Base-by-base conservation (phyloP, 2,329 filamentous ascomycete species). In the Trichocomaceae sp. region DNA sequence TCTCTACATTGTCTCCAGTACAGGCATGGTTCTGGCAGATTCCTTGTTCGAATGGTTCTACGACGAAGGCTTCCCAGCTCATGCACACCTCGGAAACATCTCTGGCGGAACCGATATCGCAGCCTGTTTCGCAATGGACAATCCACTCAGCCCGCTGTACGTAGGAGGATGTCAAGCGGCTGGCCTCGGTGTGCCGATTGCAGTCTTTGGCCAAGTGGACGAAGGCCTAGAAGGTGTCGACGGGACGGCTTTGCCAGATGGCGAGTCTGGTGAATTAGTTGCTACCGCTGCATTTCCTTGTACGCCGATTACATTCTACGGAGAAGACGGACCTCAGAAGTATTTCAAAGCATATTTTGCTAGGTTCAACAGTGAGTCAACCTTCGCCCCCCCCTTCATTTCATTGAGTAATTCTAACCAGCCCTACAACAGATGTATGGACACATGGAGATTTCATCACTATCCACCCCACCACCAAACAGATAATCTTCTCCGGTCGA, bases 31-130 rank as follows among this genome's bases (percentile, higher is more conserved):
- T 0, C 77, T 93, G 2, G 83, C 86, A 0, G 83, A 90, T 48
- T 81, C 85, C 39, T 75, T 89, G 33, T 92, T 90, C 64, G 84
- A 90, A 65, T 95, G 89, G 88, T 83, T 85, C 69, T 85, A 91
- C 66, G 85, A 89, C 60, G 72, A 76, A 7, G 87, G 78, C 0
- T 95, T 95, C 66, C 86, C 87, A 0, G 58, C 75, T 0, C 73
- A 77, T 46, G 80, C 84, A 0, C 87, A 90, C 22, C 75, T 95
- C 1, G 78, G 74, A 26, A 92, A 91, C 65, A 85, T 91, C 37
- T 85, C 84, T 0, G 88, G 88, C 4, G 88, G 88, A 1, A 92
- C 88, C 2, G 88, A 92, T 66, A 79, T 91, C 49, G 85, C 69
- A 3, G 66, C 61, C 1, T 64, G 61, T 35, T 70, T 70, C 26